These are phyloP conservation scores for Helotiales sp. DNA, from an alignment of 2,329 filamentous ascomycete genomes.

Conservation along the genomic window DNA sequence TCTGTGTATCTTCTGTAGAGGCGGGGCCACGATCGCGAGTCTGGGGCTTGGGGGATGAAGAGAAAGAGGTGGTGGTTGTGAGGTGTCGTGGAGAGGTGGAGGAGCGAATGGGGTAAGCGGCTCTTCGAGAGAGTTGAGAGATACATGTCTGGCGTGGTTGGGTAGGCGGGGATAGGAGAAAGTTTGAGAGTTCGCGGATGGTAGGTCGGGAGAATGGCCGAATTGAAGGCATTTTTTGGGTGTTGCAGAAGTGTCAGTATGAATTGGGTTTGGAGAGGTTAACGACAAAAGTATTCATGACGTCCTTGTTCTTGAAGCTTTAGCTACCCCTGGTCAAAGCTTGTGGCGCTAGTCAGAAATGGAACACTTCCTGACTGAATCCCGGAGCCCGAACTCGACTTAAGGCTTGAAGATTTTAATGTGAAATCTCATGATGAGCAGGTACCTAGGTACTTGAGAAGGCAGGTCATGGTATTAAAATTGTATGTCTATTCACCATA, in stretches of 20 bases:
- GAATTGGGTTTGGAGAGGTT: background rate
- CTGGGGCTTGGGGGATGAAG: constrained; percentile 30
- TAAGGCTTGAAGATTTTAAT: too few species aligned
- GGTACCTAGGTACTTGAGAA: background rate
- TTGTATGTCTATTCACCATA: background rate
- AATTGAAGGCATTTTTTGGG: constrained; percentile 22
- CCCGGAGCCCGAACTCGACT: too few species aligned
- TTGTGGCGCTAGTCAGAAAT: background rate
- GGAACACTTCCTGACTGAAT: background rate
- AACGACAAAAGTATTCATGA: background rate
- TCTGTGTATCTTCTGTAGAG: constrained; percentile 61
- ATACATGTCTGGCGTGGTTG: constrained; percentile 5
- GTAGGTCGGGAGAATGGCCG: constrained; percentile 25
- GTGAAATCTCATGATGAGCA: too few species aligned
- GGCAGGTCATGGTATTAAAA: too few species aligned
- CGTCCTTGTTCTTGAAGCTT: background rate
- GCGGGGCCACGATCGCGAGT: constrained; percentile 59
- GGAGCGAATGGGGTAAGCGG: background rate
- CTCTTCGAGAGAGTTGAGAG: constrained; percentile 8
- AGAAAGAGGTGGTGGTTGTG: constrained; percentile 3
- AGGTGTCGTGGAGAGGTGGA: constrained; percentile 1
- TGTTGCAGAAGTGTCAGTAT: background rate
- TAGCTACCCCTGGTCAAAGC: background rate
- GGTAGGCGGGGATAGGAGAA: constrained; percentile 23
- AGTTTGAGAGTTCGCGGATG: constrained; percentile 27